A percentile compares a stretch with the other conserved stretches of the same genome.
phyloP scores from a whole-genome alignment of 805 yeast species.

The Metschnikowia chrysomelidarum region DNA sequence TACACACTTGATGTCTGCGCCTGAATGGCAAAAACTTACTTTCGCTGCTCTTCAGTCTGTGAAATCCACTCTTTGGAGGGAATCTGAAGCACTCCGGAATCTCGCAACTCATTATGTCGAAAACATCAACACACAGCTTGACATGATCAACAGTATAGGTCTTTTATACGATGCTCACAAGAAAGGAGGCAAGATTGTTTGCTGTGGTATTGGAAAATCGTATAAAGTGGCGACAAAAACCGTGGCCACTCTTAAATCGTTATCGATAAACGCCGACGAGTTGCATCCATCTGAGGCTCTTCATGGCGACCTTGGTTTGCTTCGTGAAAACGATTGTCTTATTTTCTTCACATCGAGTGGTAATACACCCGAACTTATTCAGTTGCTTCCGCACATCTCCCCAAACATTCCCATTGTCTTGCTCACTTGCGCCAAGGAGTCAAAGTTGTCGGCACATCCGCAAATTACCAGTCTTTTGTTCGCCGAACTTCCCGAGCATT shows the following conservation, averaged over 20 bases:
- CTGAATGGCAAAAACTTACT: slow-evolving; percentile 13
- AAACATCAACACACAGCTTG: slow-evolving; percentile 45
- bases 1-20: slow-evolving; percentile 2
- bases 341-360: slow-evolving; percentile 79
- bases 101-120: slow-evolving; percentile 45
- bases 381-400: slow-evolving; percentile 57
- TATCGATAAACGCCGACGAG: slow-evolving; percentile 63
- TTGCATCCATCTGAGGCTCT: slow-evolving; percentile 86
- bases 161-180: slow-evolving; percentile 29
- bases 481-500: slow-evolving; percentile 58
- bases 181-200: slow-evolving; percentile 64
- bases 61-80: slow-evolving; percentile 41
- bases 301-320: slow-evolving; percentile 84
- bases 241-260: slow-evolving; percentile 79
- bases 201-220: slow-evolving; percentile 85
- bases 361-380: slow-evolving; percentile 71
- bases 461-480: slow-evolving; percentile 52
- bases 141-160: slow-evolving; percentile 43
- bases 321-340: slow-evolving; percentile 56
- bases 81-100: slow-evolving; percentile 47
- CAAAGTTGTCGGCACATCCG: slow-evolving; percentile 51
- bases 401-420: slow-evolving; percentile 52
- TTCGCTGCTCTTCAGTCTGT: slow-evolving; percentile 33
- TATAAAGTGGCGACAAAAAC: slow-evolving; percentile 74
- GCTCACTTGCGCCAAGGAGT: slow-evolving; percentile 60